These are phyloP conservation scores for Platanthera guangdongensis DNA, from an alignment of 106 monocot genomes.

Conservation along the genomic window DNA sequence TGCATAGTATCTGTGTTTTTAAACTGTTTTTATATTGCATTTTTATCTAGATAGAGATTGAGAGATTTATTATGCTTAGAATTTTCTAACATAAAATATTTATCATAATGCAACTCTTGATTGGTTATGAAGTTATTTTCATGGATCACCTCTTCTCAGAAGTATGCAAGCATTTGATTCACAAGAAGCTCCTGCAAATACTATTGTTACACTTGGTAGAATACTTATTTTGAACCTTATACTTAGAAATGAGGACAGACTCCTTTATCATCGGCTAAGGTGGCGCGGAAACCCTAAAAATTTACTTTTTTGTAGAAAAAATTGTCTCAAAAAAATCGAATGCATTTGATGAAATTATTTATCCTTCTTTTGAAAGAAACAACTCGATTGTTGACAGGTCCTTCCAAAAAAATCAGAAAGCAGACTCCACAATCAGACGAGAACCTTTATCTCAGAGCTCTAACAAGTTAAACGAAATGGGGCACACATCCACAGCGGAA, in stretches of 20 bases:
- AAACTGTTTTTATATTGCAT: no score
- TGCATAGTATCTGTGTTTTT: no score
- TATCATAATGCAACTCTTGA: not conserved
- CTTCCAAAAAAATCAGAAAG: conserved; percentile 44
- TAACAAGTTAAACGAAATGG: conserved; percentile 6
- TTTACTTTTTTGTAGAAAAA: conserved; percentile 47
- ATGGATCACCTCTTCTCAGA: conserved; percentile 78
- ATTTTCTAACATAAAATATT: not conserved
- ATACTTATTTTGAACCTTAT: conserved; percentile 77
- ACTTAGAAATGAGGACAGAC: conserved; percentile 89
- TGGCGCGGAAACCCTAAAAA: conserved; percentile 97
- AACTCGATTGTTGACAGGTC: conserved; percentile 10
- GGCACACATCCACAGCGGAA: not conserved
- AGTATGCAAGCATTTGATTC: conserved; percentile 54
- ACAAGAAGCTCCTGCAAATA: conserved; percentile 34
- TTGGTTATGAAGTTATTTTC: conserved; percentile 59
- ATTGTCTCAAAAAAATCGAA: conserved; percentile 18
- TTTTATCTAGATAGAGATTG: no score
- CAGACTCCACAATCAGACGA: conserved; percentile 30
- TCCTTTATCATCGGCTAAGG: conserved; percentile 68
- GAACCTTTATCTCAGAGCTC: conserved; percentile 17
- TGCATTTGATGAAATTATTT: conserved; percentile 18
- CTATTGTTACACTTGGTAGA: conserved; percentile 59
- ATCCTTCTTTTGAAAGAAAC: conserved; percentile 12
- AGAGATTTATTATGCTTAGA: no score